A percentile compares a stretch with the other conserved stretches of the same genome.
These are phyloP conservation scores for Trichosporon sp. DNA, from an alignment of 1,284 basidiomycete species.

Conservation along the genomic window DNA sequence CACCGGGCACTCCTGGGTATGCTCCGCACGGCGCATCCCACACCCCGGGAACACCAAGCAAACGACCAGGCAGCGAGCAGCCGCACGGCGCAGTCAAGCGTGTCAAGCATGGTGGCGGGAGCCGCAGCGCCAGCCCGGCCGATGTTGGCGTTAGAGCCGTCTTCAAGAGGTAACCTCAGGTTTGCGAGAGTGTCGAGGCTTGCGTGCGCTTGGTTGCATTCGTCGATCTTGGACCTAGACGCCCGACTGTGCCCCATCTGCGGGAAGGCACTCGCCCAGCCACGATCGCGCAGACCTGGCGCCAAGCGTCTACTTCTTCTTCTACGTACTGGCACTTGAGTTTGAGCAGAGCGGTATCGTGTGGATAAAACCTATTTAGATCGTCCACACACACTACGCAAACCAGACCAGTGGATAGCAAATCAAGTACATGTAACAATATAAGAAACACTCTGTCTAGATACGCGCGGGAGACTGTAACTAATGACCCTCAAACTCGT, in stretches of 20 bases:
- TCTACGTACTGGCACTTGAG: no score
- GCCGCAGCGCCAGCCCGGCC: conserved; percentile 31
- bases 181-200: background rate
- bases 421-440: conserved; percentile 22
- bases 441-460: conserved; percentile 20
- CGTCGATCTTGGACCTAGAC: background rate
- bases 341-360: background rate
- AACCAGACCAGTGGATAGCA: conserved; percentile 5
- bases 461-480: background rate
- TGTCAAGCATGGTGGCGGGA: conserved; percentile 23
- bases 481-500: conserved; percentile 70
- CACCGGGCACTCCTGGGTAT: background rate
- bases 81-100: conserved; percentile 24
- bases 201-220: background rate
- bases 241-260: background rate
- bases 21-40: conserved; percentile 5
- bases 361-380: background rate
- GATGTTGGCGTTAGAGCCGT: conserved; percentile 31
- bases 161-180: conserved; percentile 27
- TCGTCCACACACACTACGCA: background rate
- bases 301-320: background rate
- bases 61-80: conserved; percentile 11
- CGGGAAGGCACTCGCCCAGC: background rate
- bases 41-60: conserved; percentile 20
- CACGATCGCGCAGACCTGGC: background rate